A percentile compares a stretch with the other conserved stretches of the same genome.
Evolutionary conservation across 1,284 basidiomycete species (phyloP).

Genomic region (Tausonia pullulans): DNA sequence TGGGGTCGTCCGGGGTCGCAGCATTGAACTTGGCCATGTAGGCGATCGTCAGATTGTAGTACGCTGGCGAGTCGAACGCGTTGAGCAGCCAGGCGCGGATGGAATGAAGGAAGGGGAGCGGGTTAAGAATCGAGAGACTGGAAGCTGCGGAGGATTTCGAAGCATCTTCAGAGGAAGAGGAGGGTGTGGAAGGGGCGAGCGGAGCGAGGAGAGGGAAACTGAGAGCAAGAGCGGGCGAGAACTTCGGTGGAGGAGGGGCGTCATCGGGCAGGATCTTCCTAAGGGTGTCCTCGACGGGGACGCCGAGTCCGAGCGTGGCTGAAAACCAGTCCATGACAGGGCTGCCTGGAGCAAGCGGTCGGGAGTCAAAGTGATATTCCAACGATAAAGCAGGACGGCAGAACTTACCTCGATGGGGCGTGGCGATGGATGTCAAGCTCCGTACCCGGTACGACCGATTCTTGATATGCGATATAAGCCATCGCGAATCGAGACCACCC

Average conservation of each 20-base stretch:
- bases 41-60: slow-evolving; percentile 80
- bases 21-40: slow-evolving; percentile 91
- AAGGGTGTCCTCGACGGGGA: slow-evolving; percentile 25
- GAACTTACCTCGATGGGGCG: slow-evolving; percentile 58
- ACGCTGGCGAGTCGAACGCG: slow-evolving; percentile 90
- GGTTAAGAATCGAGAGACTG: slow-evolving; percentile 17
- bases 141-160: neutral
- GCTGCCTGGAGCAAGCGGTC: slow-evolving; percentile 44
- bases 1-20: slow-evolving; percentile 66
- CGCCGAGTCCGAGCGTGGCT: slow-evolving; percentile 76
- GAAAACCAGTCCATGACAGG: slow-evolving; percentile 99
- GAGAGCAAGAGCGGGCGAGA: slow-evolving; percentile 37
- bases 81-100: slow-evolving; percentile 56
- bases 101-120: slow-evolving; percentile 51
- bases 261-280: neutral
- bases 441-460: slow-evolving; percentile 75
- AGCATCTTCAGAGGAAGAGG: neutral
- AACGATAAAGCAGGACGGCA: neutral
- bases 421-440: slow-evolving; percentile 80
- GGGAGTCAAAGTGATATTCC: neutral
- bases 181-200: slow-evolving; percentile 6
- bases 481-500: slow-evolving; percentile 84
- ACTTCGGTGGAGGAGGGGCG: slow-evolving; percentile 22
- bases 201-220: slow-evolving; percentile 39
- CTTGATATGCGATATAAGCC: slow-evolving; percentile 75